phyloP scores from a whole-genome alignment of 1,284 basidiomycete species.

The Coniophora puteana region DNA sequence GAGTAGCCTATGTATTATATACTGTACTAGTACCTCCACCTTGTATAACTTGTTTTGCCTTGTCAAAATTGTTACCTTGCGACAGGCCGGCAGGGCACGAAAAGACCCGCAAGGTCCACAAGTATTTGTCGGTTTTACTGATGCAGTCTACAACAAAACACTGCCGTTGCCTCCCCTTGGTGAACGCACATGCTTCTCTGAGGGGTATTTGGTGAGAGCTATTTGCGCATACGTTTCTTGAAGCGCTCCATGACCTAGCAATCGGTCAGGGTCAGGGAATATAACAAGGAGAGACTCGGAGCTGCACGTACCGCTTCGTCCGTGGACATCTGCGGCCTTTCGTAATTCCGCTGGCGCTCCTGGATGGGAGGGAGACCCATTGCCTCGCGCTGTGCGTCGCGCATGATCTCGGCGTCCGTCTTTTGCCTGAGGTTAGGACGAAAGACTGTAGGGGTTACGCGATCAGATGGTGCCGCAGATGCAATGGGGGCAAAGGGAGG shows the following conservation, averaged over 20 bases:
- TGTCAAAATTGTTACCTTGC: too few species aligned
- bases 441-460: slow-evolving; percentile 55
- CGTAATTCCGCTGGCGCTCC: slow-evolving; percentile 48
- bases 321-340: slow-evolving; percentile 78
- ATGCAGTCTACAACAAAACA: too few species aligned
- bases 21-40: too few species aligned
- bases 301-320: slow-evolving; percentile 73
- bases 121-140: too few species aligned
- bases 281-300: slow-evolving; percentile 3
- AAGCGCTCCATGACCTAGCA: slow-evolving; percentile 80
- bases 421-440: slow-evolving; percentile 74
- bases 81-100: too few species aligned
- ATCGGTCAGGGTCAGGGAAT: slow-evolving; percentile 2
- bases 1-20: too few species aligned
- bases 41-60: too few species aligned
- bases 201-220: too few species aligned
- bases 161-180: too few species aligned
- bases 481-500: background rate
- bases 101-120: too few species aligned
- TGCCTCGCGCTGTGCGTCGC: slow-evolving; percentile 80
- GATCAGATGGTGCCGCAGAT: slow-evolving; percentile 4
- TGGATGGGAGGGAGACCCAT: slow-evolving; percentile 67
- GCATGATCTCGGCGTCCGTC: slow-evolving; percentile 82
- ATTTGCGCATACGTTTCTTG: slow-evolving; percentile 83
- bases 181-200: too few species aligned